These are phyloP conservation scores for Penicillium nucicola DNA, from an alignment of 495 filamentous ascomycete species.

Conservation along the genomic window DNA sequence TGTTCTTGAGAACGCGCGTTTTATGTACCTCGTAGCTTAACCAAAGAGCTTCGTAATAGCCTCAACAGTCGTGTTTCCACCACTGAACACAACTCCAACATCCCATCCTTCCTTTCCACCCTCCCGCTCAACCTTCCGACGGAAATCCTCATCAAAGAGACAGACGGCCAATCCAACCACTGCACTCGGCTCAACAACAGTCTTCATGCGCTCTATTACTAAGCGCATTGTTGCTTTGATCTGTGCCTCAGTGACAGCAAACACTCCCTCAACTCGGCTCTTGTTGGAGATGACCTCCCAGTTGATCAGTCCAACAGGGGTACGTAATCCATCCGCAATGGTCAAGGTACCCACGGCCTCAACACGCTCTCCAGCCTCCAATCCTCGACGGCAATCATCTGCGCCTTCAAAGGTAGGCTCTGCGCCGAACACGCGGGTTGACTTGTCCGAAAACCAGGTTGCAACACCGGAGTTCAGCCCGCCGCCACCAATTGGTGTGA, in stretches of 20 bases:
- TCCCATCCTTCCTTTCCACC: constrained; percentile 77
- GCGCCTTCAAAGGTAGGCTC: constrained; percentile 83
- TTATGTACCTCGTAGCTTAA: constrained; percentile 11
- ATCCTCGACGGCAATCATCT: constrained; percentile 73
- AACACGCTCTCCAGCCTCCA: constrained; percentile 60
- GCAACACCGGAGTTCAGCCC: constrained; percentile 85
- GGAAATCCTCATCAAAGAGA: constrained; percentile 82
- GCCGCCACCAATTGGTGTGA: constrained; percentile 85
- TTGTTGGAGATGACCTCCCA: constrained; percentile 79
- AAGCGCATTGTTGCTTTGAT: constrained; percentile 74
- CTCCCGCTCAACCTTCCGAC: constrained; percentile 64
- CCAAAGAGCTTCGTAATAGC: constrained; percentile 51
- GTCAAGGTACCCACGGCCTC: constrained; percentile 69
- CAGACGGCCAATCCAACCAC: constrained; percentile 81
- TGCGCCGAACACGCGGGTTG: constrained; percentile 77
- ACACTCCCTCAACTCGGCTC: constrained; percentile 70
- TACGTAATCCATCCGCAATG: constrained; percentile 86
- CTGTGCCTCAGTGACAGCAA: constrained; percentile 74
- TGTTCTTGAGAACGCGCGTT: background rate
- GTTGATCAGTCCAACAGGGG: constrained; percentile 72
- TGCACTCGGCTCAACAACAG: constrained; percentile 87
- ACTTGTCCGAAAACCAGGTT: constrained; percentile 65
- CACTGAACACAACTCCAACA: constrained; percentile 81
- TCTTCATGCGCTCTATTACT: constrained; percentile 86
- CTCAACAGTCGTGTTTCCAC: constrained; percentile 88